These are phyloP conservation scores for Colletotrichum noveboracense DNA, from an alignment of 2,329 filamentous ascomycete genomes.

Conservation along the genomic window DNA sequence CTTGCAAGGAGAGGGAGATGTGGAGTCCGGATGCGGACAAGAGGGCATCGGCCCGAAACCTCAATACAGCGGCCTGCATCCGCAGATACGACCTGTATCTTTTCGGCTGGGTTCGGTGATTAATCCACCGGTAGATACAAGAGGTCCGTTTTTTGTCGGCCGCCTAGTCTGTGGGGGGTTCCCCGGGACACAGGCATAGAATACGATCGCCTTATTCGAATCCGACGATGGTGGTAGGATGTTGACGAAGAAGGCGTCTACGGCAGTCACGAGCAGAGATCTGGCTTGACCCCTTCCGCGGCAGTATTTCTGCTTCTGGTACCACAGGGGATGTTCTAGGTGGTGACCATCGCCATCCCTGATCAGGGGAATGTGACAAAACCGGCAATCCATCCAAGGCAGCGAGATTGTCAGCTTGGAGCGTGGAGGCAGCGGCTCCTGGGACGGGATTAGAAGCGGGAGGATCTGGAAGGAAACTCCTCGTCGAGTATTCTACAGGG, in stretches of 20 bases:
- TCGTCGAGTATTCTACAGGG: rapidly evolving
- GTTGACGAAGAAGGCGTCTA: neutral
- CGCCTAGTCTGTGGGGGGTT: neutral
- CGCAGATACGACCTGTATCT: neutral
- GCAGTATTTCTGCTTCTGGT: neutral
- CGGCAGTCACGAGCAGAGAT: neutral
- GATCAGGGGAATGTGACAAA: neutral
- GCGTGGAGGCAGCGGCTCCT: neutral
- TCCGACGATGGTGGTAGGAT: neutral
- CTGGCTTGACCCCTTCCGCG: neutral
- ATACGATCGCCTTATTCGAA: neutral
- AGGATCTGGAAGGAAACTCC: neutral
- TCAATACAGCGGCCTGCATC: neutral
- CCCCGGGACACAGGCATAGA: neutral
- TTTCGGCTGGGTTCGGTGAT: neutral
- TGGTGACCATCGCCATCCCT: rapidly evolving
- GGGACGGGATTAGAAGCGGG: neutral
- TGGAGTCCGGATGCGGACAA: neutral
- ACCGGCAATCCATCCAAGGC: neutral
- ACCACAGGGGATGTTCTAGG: neutral
- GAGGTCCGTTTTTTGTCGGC: neutral
- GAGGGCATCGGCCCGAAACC: neutral
- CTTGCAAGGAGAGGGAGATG: neutral
- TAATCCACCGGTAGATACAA: neutral
- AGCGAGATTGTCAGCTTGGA: neutral